Percentiles rank a stretch among this genome's conserved stretches.
These are phyloP conservation scores for Narthecium ossifragum DNA, from an alignment of 106 monocot genomes.

Conservation along the genomic window DNA sequence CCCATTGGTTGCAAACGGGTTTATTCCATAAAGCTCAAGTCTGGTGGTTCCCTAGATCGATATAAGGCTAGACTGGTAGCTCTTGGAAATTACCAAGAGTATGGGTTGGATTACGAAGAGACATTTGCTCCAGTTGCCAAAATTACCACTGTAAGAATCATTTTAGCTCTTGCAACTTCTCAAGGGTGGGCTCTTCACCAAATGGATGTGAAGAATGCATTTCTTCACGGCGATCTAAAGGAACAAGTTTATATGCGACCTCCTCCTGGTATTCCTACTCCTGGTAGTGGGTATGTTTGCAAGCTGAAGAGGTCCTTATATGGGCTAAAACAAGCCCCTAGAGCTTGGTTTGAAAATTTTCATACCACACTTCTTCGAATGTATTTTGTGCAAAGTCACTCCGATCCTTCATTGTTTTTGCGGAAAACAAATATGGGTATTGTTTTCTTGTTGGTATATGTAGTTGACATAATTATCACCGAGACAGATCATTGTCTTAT, in stretches of 20 bases:
- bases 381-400: too few species aligned
- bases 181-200: background rate
- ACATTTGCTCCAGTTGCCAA: conserved; percentile 3
- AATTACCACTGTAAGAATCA: background rate
- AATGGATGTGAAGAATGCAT: background rate
- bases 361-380: too few species aligned
- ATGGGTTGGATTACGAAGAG: background rate
- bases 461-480: too few species aligned
- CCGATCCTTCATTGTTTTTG: too few species aligned
- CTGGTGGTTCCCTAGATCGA: background rate
- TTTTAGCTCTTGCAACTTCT: background rate
- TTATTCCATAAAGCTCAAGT: background rate
- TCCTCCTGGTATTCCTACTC: background rate
- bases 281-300: background rate
- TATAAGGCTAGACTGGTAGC: conserved; percentile 8
- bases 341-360: too few species aligned
- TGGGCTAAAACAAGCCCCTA: background rate
- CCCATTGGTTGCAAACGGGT: background rate
- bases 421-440: too few species aligned
- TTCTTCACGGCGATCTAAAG: too few species aligned
- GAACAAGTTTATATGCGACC: background rate
- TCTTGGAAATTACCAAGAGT: background rate
- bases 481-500: too few species aligned
- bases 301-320: background rate
- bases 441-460: too few species aligned